A percentile compares a stretch with the other conserved stretches of the same genome.
phyloP scores from a whole-genome alignment of 2,329 filamentous ascomycete species.

The Exophiala alcalophila region DNA sequence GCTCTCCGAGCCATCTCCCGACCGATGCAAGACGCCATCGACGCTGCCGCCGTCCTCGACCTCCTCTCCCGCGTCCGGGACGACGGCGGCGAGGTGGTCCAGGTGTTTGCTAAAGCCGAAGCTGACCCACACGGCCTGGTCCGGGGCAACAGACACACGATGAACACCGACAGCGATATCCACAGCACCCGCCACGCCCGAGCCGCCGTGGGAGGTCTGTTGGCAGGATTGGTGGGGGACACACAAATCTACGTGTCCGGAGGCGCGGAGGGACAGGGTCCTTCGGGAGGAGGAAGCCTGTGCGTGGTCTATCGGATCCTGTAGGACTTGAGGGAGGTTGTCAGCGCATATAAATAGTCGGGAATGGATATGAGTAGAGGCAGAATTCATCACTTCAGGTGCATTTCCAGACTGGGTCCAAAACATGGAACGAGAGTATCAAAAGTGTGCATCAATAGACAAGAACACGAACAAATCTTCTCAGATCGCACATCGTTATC shows the following conservation, averaged over 20 bases:
- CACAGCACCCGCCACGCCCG: slow-evolving; percentile 36
- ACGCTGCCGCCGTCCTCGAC: slow-evolving; percentile 7
- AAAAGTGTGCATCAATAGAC: too few species aligned
- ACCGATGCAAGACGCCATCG: slow-evolving; percentile 18
- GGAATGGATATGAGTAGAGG: too few species aligned
- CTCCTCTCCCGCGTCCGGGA: slow-evolving; percentile 5
- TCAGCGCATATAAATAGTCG: too few species aligned
- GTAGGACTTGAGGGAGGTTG: too few species aligned
- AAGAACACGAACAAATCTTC: too few species aligned
- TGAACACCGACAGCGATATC: slow-evolving; percentile 34
- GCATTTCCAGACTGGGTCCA: too few species aligned
- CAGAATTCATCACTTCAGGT: too few species aligned
- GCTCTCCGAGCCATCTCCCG: slow-evolving; percentile 4
- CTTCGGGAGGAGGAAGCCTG: slow-evolving; percentile 34
- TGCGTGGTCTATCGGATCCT: slow-evolving; percentile 34
- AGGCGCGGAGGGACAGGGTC: slow-evolving; percentile 36
- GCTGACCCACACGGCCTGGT: slow-evolving; percentile 32
- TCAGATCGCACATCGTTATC: too few species aligned
- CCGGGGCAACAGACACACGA: slow-evolving; percentile 33
- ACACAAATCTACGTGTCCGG: slow-evolving; percentile 34
- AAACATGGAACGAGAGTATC: too few species aligned
- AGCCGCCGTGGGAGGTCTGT: slow-evolving; percentile 35
- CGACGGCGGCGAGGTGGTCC: slow-evolving; percentile 26
- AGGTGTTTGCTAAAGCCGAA: slow-evolving; percentile 37
- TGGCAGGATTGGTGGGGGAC: slow-evolving; percentile 34